phyloP scores from a whole-genome alignment of 495 filamentous ascomycete species.

The Penicillium antarcticum region DNA sequence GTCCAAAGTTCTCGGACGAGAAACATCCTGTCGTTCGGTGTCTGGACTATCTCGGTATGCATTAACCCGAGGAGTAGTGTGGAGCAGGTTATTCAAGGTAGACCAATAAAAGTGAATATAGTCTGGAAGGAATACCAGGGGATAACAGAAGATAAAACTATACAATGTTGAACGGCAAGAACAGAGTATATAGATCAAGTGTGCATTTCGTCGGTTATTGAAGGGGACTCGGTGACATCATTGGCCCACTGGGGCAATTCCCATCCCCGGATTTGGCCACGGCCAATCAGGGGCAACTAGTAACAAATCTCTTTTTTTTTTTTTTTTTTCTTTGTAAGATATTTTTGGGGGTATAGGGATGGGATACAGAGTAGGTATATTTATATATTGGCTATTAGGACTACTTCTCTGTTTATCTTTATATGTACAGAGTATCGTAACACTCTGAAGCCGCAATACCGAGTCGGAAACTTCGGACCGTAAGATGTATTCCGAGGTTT shows the following conservation, averaged over 20 bases:
- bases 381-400: too few species aligned
- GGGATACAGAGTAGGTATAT: background rate
- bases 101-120: background rate
- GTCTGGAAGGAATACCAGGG: too few species aligned
- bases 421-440: too few species aligned
- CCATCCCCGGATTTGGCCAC: constrained; percentile 15
- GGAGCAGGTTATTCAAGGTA: background rate
- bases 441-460: too few species aligned
- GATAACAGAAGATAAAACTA: background rate
- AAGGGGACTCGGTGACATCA: constrained; percentile 17
- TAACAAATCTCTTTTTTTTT: constrained; percentile 2
- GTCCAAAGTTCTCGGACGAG: constrained; percentile 5
- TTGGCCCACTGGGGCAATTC: constrained; percentile 5
- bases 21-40: background rate
- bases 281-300: constrained; percentile 13
- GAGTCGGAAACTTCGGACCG: constrained; percentile 3
- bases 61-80: constrained; percentile 13
- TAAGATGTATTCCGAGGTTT: constrained; percentile 4
- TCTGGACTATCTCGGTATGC: constrained; percentile 4
- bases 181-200: background rate
- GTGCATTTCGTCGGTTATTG: constrained; percentile 25
- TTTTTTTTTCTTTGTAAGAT: background rate
- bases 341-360: background rate
- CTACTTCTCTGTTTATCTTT: background rate
- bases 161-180: background rate